A percentile compares a stretch with the other conserved stretches of the same genome.
Conservation (phyloP, 2,329 filamentous ascomycete species). For the Colletotrichum kahawae region DNA sequence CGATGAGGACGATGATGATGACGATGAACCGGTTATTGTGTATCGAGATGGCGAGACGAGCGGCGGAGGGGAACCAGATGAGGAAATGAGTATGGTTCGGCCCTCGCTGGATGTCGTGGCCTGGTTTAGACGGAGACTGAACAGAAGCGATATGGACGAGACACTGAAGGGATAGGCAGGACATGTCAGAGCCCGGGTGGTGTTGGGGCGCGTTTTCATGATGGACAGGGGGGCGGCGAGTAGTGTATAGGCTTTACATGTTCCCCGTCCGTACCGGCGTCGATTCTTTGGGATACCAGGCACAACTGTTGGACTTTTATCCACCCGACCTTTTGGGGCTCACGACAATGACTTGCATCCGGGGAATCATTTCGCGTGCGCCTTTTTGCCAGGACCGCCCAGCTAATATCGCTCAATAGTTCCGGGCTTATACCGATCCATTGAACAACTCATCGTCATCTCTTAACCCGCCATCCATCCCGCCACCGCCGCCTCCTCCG, state of each 20-base stretch:
- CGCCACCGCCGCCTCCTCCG: slow-evolving; percentile 68
- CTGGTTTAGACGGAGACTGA: slow-evolving; percentile 13
- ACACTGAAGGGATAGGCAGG: not conserved
- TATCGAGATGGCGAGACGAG: not conserved
- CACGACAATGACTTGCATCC: slow-evolving; percentile 13
- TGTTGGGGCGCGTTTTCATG: slow-evolving; percentile 3
- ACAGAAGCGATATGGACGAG: not conserved
- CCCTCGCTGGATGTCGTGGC: not conserved
- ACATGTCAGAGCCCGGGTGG: not conserved
- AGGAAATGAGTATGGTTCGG: slow-evolving; percentile 17
- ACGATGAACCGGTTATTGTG: not conserved
- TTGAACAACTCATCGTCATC: slow-evolving; percentile 52
- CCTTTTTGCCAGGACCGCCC: not conserved
- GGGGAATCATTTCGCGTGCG: not conserved
- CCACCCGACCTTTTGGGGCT: not conserved
- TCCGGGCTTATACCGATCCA: slow-evolving; percentile 63
- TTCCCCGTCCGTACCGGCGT: slow-evolving; percentile 10
- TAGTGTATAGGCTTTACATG: slow-evolving; percentile 18
- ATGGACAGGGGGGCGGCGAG: slow-evolving; percentile 6
- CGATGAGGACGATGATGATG: not conserved
- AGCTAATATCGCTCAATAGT: slow-evolving; percentile 43
- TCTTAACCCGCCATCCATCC: slow-evolving; percentile 62
- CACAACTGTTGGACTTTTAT: slow-evolving; percentile 17
- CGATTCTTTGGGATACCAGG: slow-evolving; percentile 20
- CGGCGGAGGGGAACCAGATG: not conserved